These are phyloP conservation scores for Paecilomyces fulvus DNA, from an alignment of 2,329 filamentous ascomycete genomes.

Conservation along the genomic window DNA sequence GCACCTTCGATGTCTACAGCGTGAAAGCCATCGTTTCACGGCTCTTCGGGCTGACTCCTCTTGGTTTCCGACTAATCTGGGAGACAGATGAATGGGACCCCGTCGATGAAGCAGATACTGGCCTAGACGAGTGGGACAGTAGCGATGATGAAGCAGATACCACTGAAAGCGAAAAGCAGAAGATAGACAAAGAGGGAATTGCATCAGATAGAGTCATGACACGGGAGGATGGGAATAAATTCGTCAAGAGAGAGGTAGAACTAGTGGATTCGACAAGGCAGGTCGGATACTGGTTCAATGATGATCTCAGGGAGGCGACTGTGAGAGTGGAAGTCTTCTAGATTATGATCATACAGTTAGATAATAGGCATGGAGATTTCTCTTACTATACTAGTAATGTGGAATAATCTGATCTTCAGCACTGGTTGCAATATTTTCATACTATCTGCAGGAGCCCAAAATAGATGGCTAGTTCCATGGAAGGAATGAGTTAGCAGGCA, in stretches of 20 bases:
- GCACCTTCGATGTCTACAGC: slow-evolving; percentile 69
- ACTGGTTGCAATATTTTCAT: no score
- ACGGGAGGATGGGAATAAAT: slow-evolving; percentile 42
- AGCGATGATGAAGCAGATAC: slow-evolving; percentile 2
- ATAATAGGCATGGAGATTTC: neutral
- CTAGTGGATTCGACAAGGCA: slow-evolving; percentile 70
- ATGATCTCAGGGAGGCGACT: slow-evolving; percentile 58
- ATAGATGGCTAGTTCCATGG: no score
- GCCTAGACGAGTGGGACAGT: slow-evolving; percentile 44
- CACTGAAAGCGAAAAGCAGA: slow-evolving; percentile 45
- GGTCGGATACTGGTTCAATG: slow-evolving; percentile 66
- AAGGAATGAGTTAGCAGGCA: no score
- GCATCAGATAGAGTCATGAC: slow-evolving; percentile 7
- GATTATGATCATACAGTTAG: neutral
- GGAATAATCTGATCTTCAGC: no score
- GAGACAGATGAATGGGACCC: slow-evolving; percentile 90
- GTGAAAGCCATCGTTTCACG: slow-evolving; percentile 70
- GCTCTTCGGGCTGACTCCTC: slow-evolving; percentile 57
- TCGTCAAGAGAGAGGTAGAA: slow-evolving; percentile 71
- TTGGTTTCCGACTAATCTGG: slow-evolving; percentile 64
- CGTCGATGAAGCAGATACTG: slow-evolving; percentile 54
- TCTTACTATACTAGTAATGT: no score
- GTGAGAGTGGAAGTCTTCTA: slow-evolving; percentile 56
- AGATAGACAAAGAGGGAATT: slow-evolving; percentile 11
- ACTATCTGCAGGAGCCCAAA: neutral